These are phyloP conservation scores for Aspergillus unguis DNA, from an alignment of 2,329 filamentous ascomycete genomes.

Conservation along the genomic window DNA sequence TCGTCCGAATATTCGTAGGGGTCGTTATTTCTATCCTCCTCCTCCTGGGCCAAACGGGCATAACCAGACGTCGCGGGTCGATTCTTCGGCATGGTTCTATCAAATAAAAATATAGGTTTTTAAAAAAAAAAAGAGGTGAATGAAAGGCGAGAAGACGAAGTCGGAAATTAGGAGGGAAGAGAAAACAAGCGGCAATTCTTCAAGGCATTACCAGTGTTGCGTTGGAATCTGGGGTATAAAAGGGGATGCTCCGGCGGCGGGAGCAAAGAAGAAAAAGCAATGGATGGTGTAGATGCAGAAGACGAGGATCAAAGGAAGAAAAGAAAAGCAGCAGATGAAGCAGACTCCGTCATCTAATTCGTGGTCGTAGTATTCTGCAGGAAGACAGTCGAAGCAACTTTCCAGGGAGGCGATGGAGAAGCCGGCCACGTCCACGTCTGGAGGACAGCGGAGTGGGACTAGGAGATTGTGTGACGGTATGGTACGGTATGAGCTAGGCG, in stretches of 20 bases:
- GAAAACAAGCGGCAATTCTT: slow-evolving; percentile 11
- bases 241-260: slow-evolving; percentile 2
- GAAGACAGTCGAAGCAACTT: slow-evolving; percentile 4
- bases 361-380: slow-evolving; percentile 6
- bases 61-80: slow-evolving; percentile 76
- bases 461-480: slow-evolving; percentile 2
- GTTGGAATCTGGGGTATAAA: slow-evolving; percentile 7
- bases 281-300: slow-evolving; percentile 6
- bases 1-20: slow-evolving; percentile 68
- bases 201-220: slow-evolving; percentile 17
- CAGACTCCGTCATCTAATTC: slow-evolving; percentile 10
- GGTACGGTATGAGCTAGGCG: slow-evolving; percentile 1
- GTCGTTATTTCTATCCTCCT: slow-evolving; percentile 51
- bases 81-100: slow-evolving; percentile 58
- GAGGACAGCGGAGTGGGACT: no score
- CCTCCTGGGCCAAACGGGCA: slow-evolving; percentile 78
- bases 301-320: slow-evolving; percentile 4
- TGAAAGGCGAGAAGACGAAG: slow-evolving; percentile 15
- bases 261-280: neutral
- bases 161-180: slow-evolving; percentile 9
- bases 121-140: slow-evolving; percentile 9
- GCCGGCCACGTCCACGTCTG: slow-evolving; percentile 4
- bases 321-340: slow-evolving; percentile 4
- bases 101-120: slow-evolving; percentile 22
- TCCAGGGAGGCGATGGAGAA: slow-evolving; percentile 1